Percentiles rank a stretch among this genome's conserved stretches.
Conservation (phyloP, 768 basidiomycete species). For the Botryobasidium botryosum region DNA sequence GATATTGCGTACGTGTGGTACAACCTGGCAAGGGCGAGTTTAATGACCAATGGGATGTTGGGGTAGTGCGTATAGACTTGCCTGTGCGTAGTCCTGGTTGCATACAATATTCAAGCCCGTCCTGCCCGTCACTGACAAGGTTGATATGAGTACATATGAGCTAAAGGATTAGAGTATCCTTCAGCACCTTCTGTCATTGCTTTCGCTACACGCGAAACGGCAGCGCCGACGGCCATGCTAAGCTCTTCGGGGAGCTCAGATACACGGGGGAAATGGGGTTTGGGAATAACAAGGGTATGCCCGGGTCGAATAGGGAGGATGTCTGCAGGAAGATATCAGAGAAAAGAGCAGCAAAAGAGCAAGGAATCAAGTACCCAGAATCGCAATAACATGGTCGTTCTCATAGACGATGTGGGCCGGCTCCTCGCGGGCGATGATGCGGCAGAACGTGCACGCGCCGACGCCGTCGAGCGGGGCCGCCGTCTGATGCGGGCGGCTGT, state of each 20-base stretch:
- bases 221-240: constrained; percentile 40
- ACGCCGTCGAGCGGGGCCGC: constrained; percentile 19
- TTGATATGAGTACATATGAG: too few species aligned
- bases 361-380: constrained; percentile 32
- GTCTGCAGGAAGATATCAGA: too few species aligned
- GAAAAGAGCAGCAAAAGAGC: neutral
- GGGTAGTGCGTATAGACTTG: neutral
- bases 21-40: neutral
- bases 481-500: constrained; percentile 32
- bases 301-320: constrained; percentile 50
- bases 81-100: constrained; percentile 65
- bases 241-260: constrained; percentile 47
- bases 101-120: constrained; percentile 60
- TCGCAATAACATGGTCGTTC: constrained; percentile 42
- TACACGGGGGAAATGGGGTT: constrained; percentile 39
- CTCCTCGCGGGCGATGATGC: constrained; percentile 35
- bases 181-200: constrained; percentile 43
- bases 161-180: neutral
- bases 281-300: constrained; percentile 56
- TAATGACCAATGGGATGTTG: neutral
- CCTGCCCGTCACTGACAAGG: constrained; percentile 26
- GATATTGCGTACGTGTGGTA: neutral
- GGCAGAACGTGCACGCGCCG: constrained; percentile 44
- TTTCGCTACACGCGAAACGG: constrained; percentile 42
- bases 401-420: constrained; percentile 40